These are phyloP conservation scores for Puccinellia tenuiflora DNA, from an alignment of 176 grass and related monocot species.

Conservation along the genomic window DNA sequence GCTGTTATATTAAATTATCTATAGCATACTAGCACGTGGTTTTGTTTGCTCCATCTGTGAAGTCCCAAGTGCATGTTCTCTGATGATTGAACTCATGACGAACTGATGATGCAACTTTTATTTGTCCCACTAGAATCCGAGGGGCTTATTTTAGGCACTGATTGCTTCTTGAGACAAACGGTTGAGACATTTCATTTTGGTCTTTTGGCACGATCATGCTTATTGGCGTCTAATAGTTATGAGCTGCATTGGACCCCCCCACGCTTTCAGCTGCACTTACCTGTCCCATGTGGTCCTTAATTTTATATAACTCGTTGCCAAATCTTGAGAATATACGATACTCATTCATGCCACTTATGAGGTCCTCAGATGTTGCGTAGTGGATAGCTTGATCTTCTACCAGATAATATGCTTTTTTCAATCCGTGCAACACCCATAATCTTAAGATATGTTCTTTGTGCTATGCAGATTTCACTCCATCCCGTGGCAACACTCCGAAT, in stretches of 20 bases:
- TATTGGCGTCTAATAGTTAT: slow-evolving; percentile 4
- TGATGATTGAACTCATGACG: slow-evolving; percentile 21
- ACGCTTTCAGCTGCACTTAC: slow-evolving; percentile 9
- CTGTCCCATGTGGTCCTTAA: slow-evolving; percentile 26
- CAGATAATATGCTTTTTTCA: slow-evolving; percentile 5
- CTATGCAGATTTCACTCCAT: slow-evolving; percentile 88
- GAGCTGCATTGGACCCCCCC: not conserved
- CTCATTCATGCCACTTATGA: slow-evolving; percentile 1
- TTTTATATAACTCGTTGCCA: not conserved
- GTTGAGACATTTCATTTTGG: slow-evolving; percentile 24
- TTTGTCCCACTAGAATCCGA: slow-evolving; percentile 23
- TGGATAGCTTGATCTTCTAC: not conserved
- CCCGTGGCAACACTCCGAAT: slow-evolving; percentile 69
- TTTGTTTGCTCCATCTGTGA: slow-evolving; percentile 13
- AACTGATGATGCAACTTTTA: slow-evolving; percentile 21
- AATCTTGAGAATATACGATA: not conserved
- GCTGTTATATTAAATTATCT: slow-evolving; percentile 8
- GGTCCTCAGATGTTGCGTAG: slow-evolving; percentile 3
- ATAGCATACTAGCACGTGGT: slow-evolving; percentile 21
- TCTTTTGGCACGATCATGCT: slow-evolving; percentile 30
- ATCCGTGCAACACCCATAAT: not conserved
- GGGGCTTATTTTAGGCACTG: slow-evolving; percentile 10
- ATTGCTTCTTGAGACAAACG: slow-evolving; percentile 38
- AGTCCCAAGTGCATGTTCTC: slow-evolving; percentile 26
- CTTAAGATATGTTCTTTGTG: not conserved